These are phyloP conservation scores for Monosporascus sp. DNA, from an alignment of 2,329 filamentous ascomycete species.

Conservation along the genomic window DNA sequence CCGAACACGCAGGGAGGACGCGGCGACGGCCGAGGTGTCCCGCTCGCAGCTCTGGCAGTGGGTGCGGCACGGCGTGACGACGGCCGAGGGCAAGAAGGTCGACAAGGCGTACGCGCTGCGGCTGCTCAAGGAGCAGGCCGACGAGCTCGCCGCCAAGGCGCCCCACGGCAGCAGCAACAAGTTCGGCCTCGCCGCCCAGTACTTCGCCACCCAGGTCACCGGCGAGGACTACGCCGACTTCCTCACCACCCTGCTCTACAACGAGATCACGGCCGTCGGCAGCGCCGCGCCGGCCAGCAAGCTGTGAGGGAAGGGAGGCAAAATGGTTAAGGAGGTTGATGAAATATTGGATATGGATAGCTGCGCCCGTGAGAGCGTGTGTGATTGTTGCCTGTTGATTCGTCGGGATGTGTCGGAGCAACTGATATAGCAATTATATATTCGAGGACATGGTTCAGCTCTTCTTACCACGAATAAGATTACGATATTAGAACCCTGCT, in stretches of 20 bases:
- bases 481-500: no score
- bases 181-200: constrained; percentile 82
- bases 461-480: no score
- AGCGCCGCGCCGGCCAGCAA: constrained; percentile 27
- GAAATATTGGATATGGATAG: neutral
- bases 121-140: constrained; percentile 80
- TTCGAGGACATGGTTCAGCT: no score
- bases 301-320: constrained; percentile 13
- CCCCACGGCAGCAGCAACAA: constrained; percentile 93
- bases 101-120: constrained; percentile 88
- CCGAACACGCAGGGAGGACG: constrained; percentile 63
- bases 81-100: constrained; percentile 83
- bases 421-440: no score
- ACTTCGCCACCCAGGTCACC: constrained; percentile 88
- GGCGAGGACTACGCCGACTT: constrained; percentile 98
- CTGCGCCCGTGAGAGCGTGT: no score
- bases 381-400: no score
- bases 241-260: constrained; percentile 55
- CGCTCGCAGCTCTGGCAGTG: constrained; percentile 96
- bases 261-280: constrained; percentile 29
- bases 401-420: no score
- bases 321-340: neutral
- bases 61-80: constrained; percentile 68
- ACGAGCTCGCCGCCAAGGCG: constrained; percentile 67
- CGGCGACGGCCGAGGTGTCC: constrained; percentile 92